Conservation (phyloP, 768 basidiomycete species). For the Calocybe indica region DNA sequence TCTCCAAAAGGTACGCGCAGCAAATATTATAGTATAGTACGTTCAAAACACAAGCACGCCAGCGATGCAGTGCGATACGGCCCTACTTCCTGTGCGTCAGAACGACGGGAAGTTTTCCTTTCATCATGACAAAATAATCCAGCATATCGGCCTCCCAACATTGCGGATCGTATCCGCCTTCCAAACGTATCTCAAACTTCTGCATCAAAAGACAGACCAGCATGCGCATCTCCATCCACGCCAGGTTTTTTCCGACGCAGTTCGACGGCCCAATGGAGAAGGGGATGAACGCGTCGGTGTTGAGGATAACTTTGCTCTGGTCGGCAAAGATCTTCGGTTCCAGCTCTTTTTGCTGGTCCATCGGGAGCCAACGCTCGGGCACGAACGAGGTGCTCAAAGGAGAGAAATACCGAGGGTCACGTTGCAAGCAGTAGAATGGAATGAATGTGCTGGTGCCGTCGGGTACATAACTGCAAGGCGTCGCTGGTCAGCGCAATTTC, state of each 20-base stretch:
- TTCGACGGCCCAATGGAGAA: slow-evolving; percentile 36
- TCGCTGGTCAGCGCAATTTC: not conserved
- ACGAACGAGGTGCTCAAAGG: slow-evolving; percentile 37
- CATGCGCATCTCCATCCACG: slow-evolving; percentile 34
- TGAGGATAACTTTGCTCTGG: slow-evolving; percentile 13
- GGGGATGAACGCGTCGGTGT: slow-evolving; percentile 31
- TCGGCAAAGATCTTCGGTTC: slow-evolving; percentile 28
- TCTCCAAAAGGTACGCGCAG: not conserved
- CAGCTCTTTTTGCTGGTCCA: slow-evolving; percentile 13
- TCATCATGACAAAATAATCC: slow-evolving; percentile 29
- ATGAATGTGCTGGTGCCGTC: slow-evolving; percentile 38
- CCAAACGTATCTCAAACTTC: slow-evolving; percentile 30
- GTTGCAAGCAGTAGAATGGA: slow-evolving; percentile 37
- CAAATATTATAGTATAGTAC: not conserved
- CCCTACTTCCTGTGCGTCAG: slow-evolving; percentile 22
- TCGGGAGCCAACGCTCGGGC: slow-evolving; percentile 32
- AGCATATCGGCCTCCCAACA: slow-evolving; percentile 26
- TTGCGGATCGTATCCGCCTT: slow-evolving; percentile 20
- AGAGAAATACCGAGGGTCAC: slow-evolving; percentile 40
- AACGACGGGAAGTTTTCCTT: slow-evolving; percentile 23
- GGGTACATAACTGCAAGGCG: slow-evolving; percentile 32
- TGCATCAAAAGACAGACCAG: slow-evolving; percentile 29
- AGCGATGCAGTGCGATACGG: not conserved
- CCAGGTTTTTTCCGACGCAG: slow-evolving; percentile 38
- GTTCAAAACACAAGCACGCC: not conserved